Evolutionary conservation across 169 alveolate genomes (phyloP).

Genomic region (Theileria parva): DNA sequence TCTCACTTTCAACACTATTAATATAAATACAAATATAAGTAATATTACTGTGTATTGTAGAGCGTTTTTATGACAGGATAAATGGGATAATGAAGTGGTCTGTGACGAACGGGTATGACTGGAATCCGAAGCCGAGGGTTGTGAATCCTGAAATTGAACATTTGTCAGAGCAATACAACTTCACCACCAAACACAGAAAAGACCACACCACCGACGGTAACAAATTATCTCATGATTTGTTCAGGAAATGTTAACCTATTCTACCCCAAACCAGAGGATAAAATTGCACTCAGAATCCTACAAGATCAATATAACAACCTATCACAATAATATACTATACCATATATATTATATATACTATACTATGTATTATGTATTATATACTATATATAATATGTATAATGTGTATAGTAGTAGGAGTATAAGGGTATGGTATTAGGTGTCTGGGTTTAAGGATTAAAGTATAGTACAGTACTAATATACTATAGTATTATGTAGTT

Average conservation of each 20-base stretch:
- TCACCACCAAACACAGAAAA: constrained; percentile 16
- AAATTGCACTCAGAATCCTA: constrained; percentile 28
- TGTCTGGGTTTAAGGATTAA: too few species aligned
- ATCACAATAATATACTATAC: background rate
- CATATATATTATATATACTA: too few species aligned
- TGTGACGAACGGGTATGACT: constrained; percentile 44
- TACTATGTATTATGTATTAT: too few species aligned
- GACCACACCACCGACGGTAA: constrained; percentile 49
- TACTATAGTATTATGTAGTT: too few species aligned
- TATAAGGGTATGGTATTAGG: too few species aligned
- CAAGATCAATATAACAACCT: constrained; percentile 26
- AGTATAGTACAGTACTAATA: too few species aligned
- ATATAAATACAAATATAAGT: too few species aligned
- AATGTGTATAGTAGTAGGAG: too few species aligned
- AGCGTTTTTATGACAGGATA: constrained; percentile 47
- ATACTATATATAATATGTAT: too few species aligned
- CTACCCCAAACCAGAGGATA: constrained; percentile 50
- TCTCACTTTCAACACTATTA: too few species aligned
- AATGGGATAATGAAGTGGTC: constrained; percentile 61
- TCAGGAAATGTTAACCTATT: constrained; percentile 50
- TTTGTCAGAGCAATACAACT: constrained; percentile 41
- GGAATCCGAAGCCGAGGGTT: constrained; percentile 56
- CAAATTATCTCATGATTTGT: background rate
- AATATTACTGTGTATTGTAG: background rate
- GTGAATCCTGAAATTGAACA: constrained; percentile 46